Percentiles rank a stretch among this genome's conserved stretches.
phyloP scores from a whole-genome alignment of 2,329 filamentous ascomycete species.

The Tolypocladium nubicola region DNA sequence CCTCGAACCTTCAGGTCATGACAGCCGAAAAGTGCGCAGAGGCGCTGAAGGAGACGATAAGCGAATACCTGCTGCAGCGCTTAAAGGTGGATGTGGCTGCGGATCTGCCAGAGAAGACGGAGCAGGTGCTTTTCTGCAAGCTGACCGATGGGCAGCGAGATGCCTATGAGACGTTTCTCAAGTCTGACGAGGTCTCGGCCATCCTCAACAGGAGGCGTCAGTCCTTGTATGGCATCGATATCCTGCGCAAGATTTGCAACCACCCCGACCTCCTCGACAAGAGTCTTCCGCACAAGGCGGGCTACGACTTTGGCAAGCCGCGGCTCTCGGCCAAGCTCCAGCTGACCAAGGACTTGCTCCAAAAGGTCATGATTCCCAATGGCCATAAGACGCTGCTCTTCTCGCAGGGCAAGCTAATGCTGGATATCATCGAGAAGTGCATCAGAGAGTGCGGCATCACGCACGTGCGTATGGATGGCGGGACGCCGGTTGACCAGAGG shows the following conservation, averaged over 20 bases:
- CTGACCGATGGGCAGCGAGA: constrained; percentile 66
- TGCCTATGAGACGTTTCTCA: constrained; percentile 71
- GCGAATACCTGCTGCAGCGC: constrained; percentile 82
- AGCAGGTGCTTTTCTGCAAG: constrained; percentile 94
- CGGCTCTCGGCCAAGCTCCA: constrained; percentile 91
- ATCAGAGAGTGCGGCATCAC: constrained; percentile 59
- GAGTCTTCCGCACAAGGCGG: constrained; percentile 39
- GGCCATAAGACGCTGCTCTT: constrained; percentile 93
- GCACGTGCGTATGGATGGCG: constrained; percentile 87
- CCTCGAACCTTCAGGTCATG: constrained; percentile 86
- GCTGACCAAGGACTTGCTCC: constrained; percentile 76
- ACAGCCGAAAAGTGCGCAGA: constrained; percentile 91
- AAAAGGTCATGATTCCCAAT: constrained; percentile 72
- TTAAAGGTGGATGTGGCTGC: constrained; percentile 90
- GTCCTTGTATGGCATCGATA: constrained; percentile 81
- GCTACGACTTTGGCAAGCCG: constrained; percentile 68
- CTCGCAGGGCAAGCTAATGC: constrained; percentile 87
- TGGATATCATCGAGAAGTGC: constrained; percentile 84
- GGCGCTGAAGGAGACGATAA: constrained; percentile 86
- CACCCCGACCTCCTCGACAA: constrained; percentile 82
- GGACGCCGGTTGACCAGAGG: constrained; percentile 78
- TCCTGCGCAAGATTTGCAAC: constrained; percentile 92
- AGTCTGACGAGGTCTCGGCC: constrained; percentile 74
- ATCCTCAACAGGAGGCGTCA: constrained; percentile 68
- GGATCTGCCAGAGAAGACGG: constrained; percentile 89